phyloP scores from a whole-genome alignment of 257 asterid genomes.

The Mentha longifolia region DNA sequence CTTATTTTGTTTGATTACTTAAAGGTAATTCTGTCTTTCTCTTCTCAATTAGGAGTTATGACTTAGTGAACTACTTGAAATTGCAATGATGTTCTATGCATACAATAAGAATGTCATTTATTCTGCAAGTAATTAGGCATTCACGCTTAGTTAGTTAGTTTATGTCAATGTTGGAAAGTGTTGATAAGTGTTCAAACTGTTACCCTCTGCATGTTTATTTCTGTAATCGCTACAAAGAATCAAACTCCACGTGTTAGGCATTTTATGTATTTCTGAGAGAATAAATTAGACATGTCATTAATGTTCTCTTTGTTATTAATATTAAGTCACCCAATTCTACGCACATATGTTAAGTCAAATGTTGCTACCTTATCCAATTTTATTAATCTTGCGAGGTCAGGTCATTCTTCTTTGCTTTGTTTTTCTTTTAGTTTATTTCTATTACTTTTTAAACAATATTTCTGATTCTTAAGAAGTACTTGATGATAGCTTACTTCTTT shows the following conservation, averaged over 20 bases:
- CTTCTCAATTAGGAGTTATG: slow-evolving; percentile 16
- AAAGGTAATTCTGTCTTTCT: slow-evolving; percentile 62
- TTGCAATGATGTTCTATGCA: slow-evolving; percentile 16
- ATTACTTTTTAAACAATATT: background rate
- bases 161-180: slow-evolving; percentile 18
- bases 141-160: background rate
- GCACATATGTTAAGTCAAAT: slow-evolving; percentile 4
- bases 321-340: slow-evolving; percentile 4
- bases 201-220: slow-evolving; percentile 19
- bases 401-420: slow-evolving; percentile 12
- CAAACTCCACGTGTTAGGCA: slow-evolving; percentile 3
- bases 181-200: slow-evolving; percentile 15
- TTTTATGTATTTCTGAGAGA: too few species aligned
- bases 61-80: slow-evolving; percentile 19
- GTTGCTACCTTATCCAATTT: slow-evolving; percentile 10
- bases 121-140: slow-evolving; percentile 9
- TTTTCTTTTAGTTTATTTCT: background rate
- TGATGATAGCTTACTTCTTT: slow-evolving; percentile 35
- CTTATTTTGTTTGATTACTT: slow-evolving; percentile 92
- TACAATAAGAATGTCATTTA: background rate
- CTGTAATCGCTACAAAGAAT: slow-evolving; percentile 19
- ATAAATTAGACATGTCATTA: background rate
- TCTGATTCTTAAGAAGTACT: slow-evolving; percentile 23
- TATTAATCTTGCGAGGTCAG: slow-evolving; percentile 19
- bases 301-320: background rate